These are phyloP conservation scores for Cyberlindnera maritima DNA, from an alignment of 805 yeast genomes.

Conservation along the genomic window DNA sequence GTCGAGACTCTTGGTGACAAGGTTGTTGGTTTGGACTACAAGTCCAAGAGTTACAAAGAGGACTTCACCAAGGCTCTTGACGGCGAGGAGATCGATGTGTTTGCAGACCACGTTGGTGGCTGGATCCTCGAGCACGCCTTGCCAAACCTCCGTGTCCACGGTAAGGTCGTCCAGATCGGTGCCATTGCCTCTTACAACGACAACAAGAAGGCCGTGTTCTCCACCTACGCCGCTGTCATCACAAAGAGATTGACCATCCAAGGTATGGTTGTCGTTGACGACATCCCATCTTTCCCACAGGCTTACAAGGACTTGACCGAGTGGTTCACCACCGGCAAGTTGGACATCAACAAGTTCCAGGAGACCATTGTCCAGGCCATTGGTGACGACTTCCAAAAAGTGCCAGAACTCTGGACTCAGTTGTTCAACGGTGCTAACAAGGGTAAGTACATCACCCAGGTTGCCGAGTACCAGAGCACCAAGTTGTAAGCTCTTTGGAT, in stretches of 20 bases:
- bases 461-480: slow-evolving; percentile 9
- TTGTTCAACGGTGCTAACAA: slow-evolving; percentile 43
- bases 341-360: slow-evolving; percentile 34
- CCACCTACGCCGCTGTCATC: slow-evolving; percentile 42
- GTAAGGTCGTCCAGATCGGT: slow-evolving; percentile 59
- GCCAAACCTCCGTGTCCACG: slow-evolving; percentile 34
- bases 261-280: slow-evolving; percentile 54
- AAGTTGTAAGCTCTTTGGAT: background rate
- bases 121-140: slow-evolving; percentile 46
- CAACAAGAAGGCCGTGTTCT: slow-evolving; percentile 32
- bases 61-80: slow-evolving; percentile 42
- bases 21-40: slow-evolving; percentile 51
- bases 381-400: slow-evolving; percentile 38
- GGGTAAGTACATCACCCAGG: slow-evolving; percentile 51
- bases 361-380: slow-evolving; percentile 40
- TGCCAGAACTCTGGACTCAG: slow-evolving; percentile 48
- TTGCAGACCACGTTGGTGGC: slow-evolving; percentile 67
- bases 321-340: slow-evolving; percentile 40
- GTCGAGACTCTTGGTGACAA: slow-evolving; percentile 56
- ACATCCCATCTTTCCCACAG: slow-evolving; percentile 33
- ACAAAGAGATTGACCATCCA: slow-evolving; percentile 47
- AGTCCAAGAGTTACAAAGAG: slow-evolving; percentile 36
- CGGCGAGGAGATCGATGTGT: slow-evolving; percentile 48
- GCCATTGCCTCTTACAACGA: slow-evolving; percentile 55
- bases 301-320: slow-evolving; percentile 36